Base-by-base conservation (phyloP, 805 yeast species). In the Maudiozyma bulderi region DNA sequence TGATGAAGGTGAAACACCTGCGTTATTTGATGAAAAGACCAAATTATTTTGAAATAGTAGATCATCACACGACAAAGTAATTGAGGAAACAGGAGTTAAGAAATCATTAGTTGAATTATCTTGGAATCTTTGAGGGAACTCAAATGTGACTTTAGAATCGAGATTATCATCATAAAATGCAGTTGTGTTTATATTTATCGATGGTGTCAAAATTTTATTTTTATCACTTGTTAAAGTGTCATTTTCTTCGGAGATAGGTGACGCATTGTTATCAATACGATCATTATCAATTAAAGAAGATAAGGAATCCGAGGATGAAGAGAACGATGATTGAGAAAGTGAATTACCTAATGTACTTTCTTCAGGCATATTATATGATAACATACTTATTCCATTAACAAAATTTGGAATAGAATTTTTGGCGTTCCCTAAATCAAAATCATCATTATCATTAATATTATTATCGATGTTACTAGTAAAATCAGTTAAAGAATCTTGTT, bases 41-140 rank as follows among this genome's bases (percentile, higher is more conserved):
- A 31, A 39, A 29, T 34, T 34, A 30, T 46, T 46, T 35, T 40
- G 45, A 28, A 41, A 6, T 14, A 41, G 26, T 14, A 46, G 14
- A 32, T 46, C 48, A 30, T 46, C 48, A 15, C 14, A 46, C 6
- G 33, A 13, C 45, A 46, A 33, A 6, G 48, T 40, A 8, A 46
- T 33, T 34, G 48, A 40, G 3, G 48, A 46, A 1, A 40, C 40
- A 8, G 48, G 48, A 9, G 48, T 46, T 30, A 46, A 41, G 28
- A 46, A 46, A 41, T 46, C 48, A 15, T 46, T 40, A n/a, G 15
- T 28, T 8, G 35, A 15, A 32, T 31, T 42, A 8, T 42, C 30
- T 7, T 26, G 13, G 15, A 31, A 28, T 26, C 11, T 34, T 29
- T 40, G 44, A 32, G 43, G 48, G 26, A 46, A 40, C 14, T 46